phyloP scores from a whole-genome alignment of 2,329 filamentous ascomycete species.

The Xylariomycetidae sp. region DNA sequence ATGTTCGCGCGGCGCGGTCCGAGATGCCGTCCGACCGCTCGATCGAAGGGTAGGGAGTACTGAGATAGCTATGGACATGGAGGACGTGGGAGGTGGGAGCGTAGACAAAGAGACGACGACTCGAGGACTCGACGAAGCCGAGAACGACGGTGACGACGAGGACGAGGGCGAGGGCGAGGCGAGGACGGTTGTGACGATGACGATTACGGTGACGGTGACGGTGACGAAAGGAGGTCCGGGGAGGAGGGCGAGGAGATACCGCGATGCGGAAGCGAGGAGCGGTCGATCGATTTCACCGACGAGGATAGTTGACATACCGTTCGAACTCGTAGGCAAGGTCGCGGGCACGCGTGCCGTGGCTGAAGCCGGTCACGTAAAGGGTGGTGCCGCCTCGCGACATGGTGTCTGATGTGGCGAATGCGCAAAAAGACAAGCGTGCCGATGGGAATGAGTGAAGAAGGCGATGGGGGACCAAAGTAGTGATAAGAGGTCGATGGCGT shows the following conservation, averaged over 20 bases:
- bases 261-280: conserved; percentile 38
- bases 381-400: conserved; percentile 95
- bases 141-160: conserved; percentile 27
- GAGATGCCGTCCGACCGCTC: conserved; percentile 36
- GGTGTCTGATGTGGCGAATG: conserved; percentile 26
- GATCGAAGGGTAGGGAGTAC: conserved; percentile 36
- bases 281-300: conserved; percentile 37
- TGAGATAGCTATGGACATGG: conserved; percentile 25
- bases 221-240: conserved; percentile 28
- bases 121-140: conserved; percentile 34
- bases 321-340: conserved; percentile 99
- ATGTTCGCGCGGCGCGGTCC: conserved; percentile 28
- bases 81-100: conserved; percentile 25
- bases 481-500: no score
- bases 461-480: no score
- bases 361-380: conserved; percentile 98
- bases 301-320: conserved; percentile 76
- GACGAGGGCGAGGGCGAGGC: conserved; percentile 26
- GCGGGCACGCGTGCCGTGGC: conserved; percentile 95
- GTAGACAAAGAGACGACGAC: conserved; percentile 28
- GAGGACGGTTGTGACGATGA: no score
- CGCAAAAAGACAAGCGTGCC: no score
- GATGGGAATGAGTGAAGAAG: no score
- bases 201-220: no score
- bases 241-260: conserved; percentile 7